Conservation (phyloP, 2,329 filamentous ascomycete genomes). For the Alternaria burnsii region DNA sequence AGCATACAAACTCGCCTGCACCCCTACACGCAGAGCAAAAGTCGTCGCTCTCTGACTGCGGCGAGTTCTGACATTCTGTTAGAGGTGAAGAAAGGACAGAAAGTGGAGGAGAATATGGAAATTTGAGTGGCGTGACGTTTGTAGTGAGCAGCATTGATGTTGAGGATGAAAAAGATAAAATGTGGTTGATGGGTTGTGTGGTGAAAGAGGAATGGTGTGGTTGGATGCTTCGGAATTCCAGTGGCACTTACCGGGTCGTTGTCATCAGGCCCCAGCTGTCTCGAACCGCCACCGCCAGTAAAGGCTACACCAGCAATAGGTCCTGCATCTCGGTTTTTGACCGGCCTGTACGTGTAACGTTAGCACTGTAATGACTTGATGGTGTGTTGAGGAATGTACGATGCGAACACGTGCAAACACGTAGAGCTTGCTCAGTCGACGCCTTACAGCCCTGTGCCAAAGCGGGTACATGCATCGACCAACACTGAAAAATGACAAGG, state of each 20-base stretch:
- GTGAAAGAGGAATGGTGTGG: conserved; percentile 51
- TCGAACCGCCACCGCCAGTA: conserved; percentile 66
- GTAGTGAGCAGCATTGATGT: conserved; percentile 46
- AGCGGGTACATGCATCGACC: conserved; percentile 35
- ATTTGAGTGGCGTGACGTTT: conserved; percentile 39
- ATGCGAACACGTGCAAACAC: conserved; percentile 44
- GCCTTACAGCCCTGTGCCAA: conserved; percentile 35
- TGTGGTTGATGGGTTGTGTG: conserved; percentile 45
- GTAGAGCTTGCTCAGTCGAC: conserved; percentile 46
- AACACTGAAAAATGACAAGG: conserved; percentile 22
- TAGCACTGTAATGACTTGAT: conserved; percentile 42
- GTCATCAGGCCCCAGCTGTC: conserved; percentile 67
- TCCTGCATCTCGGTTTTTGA: conserved; percentile 74
- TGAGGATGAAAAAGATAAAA: conserved; percentile 36
- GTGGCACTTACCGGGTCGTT: conserved; percentile 62
- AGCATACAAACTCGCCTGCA: conserved; percentile 87
- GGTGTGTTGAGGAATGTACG: conserved; percentile 22
- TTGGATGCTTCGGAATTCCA: conserved; percentile 55
- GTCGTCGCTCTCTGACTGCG: conserved; percentile 76
- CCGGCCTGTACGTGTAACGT: conserved; percentile 64
- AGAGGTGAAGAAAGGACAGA: conserved; percentile 50
- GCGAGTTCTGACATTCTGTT: conserved; percentile 51
- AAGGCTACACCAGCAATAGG: conserved; percentile 72
- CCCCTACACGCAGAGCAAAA: conserved; percentile 87
- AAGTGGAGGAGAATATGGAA: conserved; percentile 48